phyloP scores from a whole-genome alignment of 148 eudicot genomes.

The Dianthus caryophyllus region DNA sequence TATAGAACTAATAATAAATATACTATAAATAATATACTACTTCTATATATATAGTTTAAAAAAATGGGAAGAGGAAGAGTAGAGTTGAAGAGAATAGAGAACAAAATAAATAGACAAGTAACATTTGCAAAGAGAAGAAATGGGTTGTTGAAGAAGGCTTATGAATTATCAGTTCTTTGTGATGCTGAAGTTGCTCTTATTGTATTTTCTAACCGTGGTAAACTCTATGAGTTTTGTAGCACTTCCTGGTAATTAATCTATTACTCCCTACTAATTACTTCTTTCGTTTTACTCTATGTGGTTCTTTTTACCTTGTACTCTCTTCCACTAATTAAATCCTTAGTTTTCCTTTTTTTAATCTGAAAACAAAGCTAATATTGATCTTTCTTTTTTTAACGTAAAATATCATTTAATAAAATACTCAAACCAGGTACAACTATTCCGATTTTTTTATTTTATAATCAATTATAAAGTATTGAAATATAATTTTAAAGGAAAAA shows the following conservation, averaged over 20 bases:
- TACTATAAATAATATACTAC: background rate
- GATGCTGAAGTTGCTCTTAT: slow-evolving; percentile 58
- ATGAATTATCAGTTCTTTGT: slow-evolving; percentile 59
- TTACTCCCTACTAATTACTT: too few species aligned
- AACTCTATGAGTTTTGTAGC: slow-evolving; percentile 43
- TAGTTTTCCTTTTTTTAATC: too few species aligned
- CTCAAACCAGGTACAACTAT: too few species aligned
- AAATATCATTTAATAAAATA: too few species aligned
- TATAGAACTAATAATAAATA: background rate
- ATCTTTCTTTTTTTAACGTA: background rate
- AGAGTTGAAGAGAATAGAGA: slow-evolving; percentile 60
- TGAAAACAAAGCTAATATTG: too few species aligned
- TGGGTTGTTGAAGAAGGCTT: slow-evolving; percentile 56
- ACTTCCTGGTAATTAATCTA: slow-evolving; percentile 29
- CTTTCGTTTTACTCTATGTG: background rate
- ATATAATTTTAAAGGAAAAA: too few species aligned
- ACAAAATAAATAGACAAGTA: slow-evolving; percentile 58
- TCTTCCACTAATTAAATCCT: too few species aligned
- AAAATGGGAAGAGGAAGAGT: slow-evolving; percentile 61
- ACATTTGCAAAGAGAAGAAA: slow-evolving; percentile 61
- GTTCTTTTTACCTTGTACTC: background rate
- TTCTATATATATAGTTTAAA: too few species aligned
- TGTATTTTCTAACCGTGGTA: slow-evolving; percentile 54
- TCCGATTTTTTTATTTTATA: too few species aligned
- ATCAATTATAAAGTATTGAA: too few species aligned